Conservation (phyloP, 2,329 filamentous ascomycete species). For the Aspergillus ochraceus region DNA sequence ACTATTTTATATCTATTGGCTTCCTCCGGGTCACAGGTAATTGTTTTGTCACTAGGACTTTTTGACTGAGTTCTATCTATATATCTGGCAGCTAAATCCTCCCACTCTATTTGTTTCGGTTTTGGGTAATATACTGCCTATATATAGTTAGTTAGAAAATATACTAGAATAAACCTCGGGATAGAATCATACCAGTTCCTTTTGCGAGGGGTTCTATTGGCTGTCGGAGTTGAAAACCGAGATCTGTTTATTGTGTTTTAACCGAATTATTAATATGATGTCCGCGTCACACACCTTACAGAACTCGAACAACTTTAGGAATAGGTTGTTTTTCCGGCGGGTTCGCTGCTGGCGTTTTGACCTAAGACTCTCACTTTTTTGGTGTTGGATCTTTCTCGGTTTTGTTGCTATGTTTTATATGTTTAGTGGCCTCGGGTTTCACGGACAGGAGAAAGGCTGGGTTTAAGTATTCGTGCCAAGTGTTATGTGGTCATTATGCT, state of each 20-base stretch:
- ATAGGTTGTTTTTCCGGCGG: background rate
- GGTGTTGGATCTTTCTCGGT: background rate
- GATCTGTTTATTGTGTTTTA: background rate
- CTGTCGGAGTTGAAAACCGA: background rate
- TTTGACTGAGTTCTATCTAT: background rate
- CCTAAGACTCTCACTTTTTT: background rate
- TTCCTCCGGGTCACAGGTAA: background rate
- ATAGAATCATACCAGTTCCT: background rate
- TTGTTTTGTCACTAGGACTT: background rate
- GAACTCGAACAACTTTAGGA: conserved; percentile 1
- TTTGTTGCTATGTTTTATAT: background rate
- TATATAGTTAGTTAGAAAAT: background rate
- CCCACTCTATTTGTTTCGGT: background rate
- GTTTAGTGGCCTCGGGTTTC: background rate
- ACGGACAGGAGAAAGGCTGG: background rate
- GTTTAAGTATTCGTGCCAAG: background rate
- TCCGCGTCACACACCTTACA: background rate
- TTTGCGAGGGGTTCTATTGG: background rate
- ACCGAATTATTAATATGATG: background rate
- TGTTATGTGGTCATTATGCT: background rate
- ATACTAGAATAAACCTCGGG: background rate
- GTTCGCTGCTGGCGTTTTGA: background rate
- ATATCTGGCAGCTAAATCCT: background rate
- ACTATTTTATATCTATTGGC: background rate
- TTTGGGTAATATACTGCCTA: background rate